Evolutionary conservation across 2,329 filamentous ascomycete species (phyloP), one percentile per base, ranked within the genome.

Genomic region (Albophoma yamanashiensis): DNA sequence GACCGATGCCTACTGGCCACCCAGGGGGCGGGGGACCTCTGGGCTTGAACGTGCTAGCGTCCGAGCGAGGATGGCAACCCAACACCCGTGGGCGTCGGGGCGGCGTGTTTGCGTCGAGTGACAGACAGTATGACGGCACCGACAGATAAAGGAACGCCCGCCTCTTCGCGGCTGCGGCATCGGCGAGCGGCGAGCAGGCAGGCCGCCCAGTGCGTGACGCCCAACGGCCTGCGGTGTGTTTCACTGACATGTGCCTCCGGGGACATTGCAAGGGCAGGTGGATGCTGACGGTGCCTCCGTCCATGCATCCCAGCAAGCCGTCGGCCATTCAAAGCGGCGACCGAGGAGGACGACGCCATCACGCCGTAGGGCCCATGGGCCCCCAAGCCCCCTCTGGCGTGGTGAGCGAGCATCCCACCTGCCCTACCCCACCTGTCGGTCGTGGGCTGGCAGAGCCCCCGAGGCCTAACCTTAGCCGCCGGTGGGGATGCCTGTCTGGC

Each of bases 181-280:
- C 56, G 56, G 56, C 56, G 42, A 22, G 55, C 55, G n/a, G n/a
- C n/a, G n/a, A n/a, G n/a, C n/a, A n/a, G n/a, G n/a, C n/a, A n/a
- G n/a, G n/a, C n/a, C n/a, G n/a, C n/a, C n/a, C 5, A 15, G 27
- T 25, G 27, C 45, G 25, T 22, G 45, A 50, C 45, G 45, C 43
- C 27, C 50, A 36, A 53, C 17, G 27, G 50, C 50, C 55, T 64
- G 64, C 60, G 65, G 56, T 64, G 56, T 64, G 59, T 64, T 66
- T 64, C 63, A 62, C 47, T 66, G 65, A 64, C 67, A 66, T 67
- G 63, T 65, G 64, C 64, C 63, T 62, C 40, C 27, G 15, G 27
- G 47, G 15, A 25, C 45, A 50, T 17, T 8, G 15, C 14, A 20
- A 50, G 25, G 45, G 15, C 25, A 14, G 15, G 55, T 43, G 55